Evolutionary conservation across 2,329 filamentous ascomycete genomes (phyloP), one percentile per base, ranked within the genome.

Genomic region (Uncinocarpus reesii): DNA sequence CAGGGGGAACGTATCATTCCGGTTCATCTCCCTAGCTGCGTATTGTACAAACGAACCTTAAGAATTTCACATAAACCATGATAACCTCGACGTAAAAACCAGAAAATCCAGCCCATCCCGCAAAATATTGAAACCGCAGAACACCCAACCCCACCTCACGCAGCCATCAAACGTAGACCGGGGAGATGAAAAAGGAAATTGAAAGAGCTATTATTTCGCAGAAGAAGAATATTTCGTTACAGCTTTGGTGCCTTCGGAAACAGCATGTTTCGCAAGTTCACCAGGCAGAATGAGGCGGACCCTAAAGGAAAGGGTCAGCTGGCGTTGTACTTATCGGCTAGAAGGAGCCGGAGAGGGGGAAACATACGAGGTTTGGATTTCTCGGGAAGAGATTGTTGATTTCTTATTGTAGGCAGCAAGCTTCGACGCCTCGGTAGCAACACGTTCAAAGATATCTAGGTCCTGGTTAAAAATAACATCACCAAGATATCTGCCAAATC

Each of bases 321-420:
- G n/a, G n/a, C n/a, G n/a, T n/a, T n/a, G n/a, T n/a, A n/a, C n/a
- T n/a, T n/a, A n/a, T n/a, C n/a, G n/a, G n/a, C n/a, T n/a, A n/a
- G n/a, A n/a, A n/a, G n/a, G n/a, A n/a, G n/a, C n/a, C n/a, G n/a
- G n/a, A n/a, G n/a, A 2, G 8, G 6, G 10, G 45, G 4, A 1
- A 16, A 73, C 78, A 58, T 71, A 81, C 72, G 92, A 95, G 62
- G 92, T 98, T 80, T 98, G 92, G 68, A 98, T 98, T 77, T 98
- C 92, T 66, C 92, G 85, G 60, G 92, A 96, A 47, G 90, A 96
- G 75, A 98, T 98, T 69, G 92, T 98, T 44, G 90, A 96, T 81
- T 98, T 98, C 85, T 96, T 98, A 84, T 98, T 98, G 80, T 98
- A 98, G 56, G 92, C 92, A 61, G 92, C 92, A 54, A 98, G 84